Conservation (phyloP, 768 basidiomycete species). For the Trametes sanguinea region DNA sequence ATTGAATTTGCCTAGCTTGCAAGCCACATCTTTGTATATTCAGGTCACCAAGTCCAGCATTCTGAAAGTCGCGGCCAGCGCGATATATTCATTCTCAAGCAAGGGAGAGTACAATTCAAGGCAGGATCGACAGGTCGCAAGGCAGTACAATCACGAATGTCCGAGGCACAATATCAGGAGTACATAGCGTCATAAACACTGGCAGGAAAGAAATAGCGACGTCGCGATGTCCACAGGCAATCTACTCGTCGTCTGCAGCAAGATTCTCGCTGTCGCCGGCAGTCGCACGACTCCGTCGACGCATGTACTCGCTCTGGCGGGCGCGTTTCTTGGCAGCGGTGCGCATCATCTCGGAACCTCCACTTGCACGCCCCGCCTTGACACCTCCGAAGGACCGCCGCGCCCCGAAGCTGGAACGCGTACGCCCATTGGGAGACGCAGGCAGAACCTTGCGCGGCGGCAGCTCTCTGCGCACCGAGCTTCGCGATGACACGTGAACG, state of each 20-base stretch:
- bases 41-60: no score
- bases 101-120: background rate
- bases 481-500: conserved; percentile 79
- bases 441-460: conserved; percentile 35
- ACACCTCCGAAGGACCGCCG: conserved; percentile 37
- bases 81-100: background rate
- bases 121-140: background rate
- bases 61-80: conserved; percentile 2
- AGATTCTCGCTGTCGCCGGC: conserved; percentile 10
- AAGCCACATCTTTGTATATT: no score
- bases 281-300: conserved; percentile 45
- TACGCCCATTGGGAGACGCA: conserved; percentile 30
- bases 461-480: conserved; percentile 70
- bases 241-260: background rate
- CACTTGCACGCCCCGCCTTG: conserved; percentile 29
- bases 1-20: no score
- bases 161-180: background rate
- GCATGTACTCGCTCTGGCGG: conserved; percentile 75
- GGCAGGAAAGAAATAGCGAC: background rate
- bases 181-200: conserved; percentile 22
- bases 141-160: background rate
- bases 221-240: background rate
- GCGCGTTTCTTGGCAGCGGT: conserved; percentile 72
- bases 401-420: conserved; percentile 51
- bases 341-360: conserved; percentile 40